A percentile compares a stretch with the other conserved stretches of the same genome.
phyloP scores from a whole-genome alignment of 768 basidiomycete species.

The Psilocybe sp. region DNA sequence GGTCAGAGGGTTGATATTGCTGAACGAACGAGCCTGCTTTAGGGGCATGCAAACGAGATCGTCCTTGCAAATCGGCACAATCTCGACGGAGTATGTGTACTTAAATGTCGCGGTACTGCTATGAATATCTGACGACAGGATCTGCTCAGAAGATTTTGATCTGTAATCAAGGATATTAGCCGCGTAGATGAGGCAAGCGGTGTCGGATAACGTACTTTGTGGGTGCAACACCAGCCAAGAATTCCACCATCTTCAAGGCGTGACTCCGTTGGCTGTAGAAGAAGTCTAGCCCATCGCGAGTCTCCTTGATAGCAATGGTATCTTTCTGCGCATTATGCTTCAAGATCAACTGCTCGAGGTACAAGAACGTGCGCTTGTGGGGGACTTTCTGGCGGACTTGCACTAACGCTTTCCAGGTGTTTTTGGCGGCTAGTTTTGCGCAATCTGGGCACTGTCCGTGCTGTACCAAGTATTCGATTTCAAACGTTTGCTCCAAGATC shows the following conservation, averaged over 20 bases:
- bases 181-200: background rate
- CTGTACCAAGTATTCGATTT: conserved; percentile 93
- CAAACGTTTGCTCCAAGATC: conserved; percentile 95
- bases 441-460: conserved; percentile 96
- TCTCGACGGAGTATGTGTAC: conserved; percentile 96
- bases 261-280: conserved; percentile 91
- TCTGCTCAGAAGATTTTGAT: conserved; percentile 90
- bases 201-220: conserved; percentile 56
- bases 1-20: conserved; percentile 86
- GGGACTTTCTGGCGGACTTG: conserved; percentile 99
- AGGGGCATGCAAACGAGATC: conserved; percentile 89
- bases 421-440: conserved; percentile 91
- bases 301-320: conserved; percentile 90
- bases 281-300: conserved; percentile 93
- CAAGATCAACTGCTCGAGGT: conserved; percentile 94
- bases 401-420: conserved; percentile 97
- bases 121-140: conserved; percentile 91
- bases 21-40: conserved; percentile 77
- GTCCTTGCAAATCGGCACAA: conserved; percentile 95
- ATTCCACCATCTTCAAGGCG: conserved; percentile 96
- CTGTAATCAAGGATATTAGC: conserved; percentile 33
- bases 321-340: conserved; percentile 97
- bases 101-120: conserved; percentile 93
- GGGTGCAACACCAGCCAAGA: conserved; percentile 84
- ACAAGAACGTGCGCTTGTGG: conserved; percentile 97